Conservation (phyloP, 306 rosid genomes). For the Notholithocarpus densiflorus region DNA sequence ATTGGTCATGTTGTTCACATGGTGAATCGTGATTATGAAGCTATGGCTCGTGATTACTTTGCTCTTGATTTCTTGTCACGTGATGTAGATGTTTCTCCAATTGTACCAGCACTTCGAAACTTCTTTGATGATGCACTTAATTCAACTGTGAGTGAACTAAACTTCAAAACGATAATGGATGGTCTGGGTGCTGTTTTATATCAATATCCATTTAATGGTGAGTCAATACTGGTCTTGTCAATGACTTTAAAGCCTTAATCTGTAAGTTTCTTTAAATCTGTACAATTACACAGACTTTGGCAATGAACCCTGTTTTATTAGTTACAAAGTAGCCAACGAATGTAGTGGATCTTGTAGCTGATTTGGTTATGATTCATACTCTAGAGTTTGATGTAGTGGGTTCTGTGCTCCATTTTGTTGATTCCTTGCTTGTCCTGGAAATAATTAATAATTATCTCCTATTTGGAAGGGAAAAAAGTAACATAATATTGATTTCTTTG, state of each 20-base stretch:
- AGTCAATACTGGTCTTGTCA: constrained; percentile 32
- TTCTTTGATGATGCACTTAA: constrained; percentile 89
- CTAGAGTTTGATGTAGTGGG: not conserved
- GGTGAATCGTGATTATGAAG: constrained; percentile 96
- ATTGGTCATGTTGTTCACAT: constrained; percentile 96
- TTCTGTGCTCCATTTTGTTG: not conserved
- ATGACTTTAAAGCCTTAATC: constrained; percentile 2
- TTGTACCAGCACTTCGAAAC: constrained; percentile 78
- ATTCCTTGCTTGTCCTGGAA: too few relatives aligned
- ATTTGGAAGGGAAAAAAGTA: not conserved
- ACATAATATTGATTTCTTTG: not conserved
- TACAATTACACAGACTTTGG: not conserved
- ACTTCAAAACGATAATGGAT: constrained; percentile 90
- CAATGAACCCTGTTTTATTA: not conserved
- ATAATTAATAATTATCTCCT: not conserved
- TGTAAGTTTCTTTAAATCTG: not conserved
- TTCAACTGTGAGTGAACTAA: constrained; percentile 86
- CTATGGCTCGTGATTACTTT: constrained; percentile 96
- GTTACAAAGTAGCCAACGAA: not conserved
- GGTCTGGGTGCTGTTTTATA: constrained; percentile 92
- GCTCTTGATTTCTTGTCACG: constrained; percentile 78
- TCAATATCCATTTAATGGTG: constrained; percentile 90
- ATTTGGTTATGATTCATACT: not conserved
- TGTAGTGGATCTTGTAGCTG: not conserved
- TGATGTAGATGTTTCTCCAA: constrained; percentile 84